Base-by-base conservation (phyloP, 2,329 filamentous ascomycete species). In the Botryotinia narcissicola region DNA sequence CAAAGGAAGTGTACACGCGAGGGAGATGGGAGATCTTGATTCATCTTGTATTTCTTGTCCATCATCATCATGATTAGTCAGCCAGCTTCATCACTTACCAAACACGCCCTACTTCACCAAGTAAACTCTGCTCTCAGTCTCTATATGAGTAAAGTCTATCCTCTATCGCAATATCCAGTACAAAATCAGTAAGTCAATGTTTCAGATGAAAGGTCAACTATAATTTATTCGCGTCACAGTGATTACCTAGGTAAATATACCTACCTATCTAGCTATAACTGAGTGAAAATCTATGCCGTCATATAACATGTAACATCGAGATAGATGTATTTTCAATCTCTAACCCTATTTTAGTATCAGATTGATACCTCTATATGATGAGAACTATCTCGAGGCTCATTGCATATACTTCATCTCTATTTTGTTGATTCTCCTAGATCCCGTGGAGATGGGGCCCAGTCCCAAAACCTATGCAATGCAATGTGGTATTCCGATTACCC, bases 401-500 rank as follows among this genome's bases (percentile, higher is more conserved):
- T 4, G 60, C 60, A 62, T 20, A 37, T n/a, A 62, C 22, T 29
- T 5, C 16, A 8, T 29, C 37, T 62, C 44, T 1, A 48, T 66
- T 9, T n/a, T 32, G 25, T 35, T 48, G 4, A 35, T 66, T 35
- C 29, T 12, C 62, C 29, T 54, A 46, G 18, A 42, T n/a, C 40
- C 37, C 25, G n/a, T 29, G 4, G 29, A 32, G 37, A 63, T 32
- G 10, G 44, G 29, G n/a, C 37, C 42, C 42, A 63, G 40, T 42
- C 20, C 32, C 32, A 51, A 57, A 57, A 25, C 66, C 20, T 10
- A n/a, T 70, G 51, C 51, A 35, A 46, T 42, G 67, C 29, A 61
- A 44, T 44, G 29, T 70, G 37, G 37, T 44, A 70, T 60, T 60
- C 64, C 64, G 16, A 68, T 29, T 54, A 54, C 64, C 46, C 66